Conservation (phyloP, 1,284 basidiomycete genomes). For the Ceratobasidium sp. region DNA sequence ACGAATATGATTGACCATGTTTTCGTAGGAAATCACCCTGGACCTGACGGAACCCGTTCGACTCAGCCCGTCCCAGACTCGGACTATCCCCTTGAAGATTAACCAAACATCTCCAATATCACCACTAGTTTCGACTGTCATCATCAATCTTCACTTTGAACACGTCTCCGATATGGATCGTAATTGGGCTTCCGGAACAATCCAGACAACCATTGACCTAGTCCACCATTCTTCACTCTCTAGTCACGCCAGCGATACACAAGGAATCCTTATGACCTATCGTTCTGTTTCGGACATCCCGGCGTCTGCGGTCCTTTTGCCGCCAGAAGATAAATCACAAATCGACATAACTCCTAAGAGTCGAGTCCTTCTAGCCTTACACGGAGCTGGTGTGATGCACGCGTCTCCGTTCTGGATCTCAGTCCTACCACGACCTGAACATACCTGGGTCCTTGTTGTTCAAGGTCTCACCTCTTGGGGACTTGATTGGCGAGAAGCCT, state of each 20-base stretch:
- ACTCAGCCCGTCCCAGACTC: conserved; percentile 48
- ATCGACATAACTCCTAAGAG: conserved; percentile 46
- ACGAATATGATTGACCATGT: not conserved
- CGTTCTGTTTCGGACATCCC: conserved; percentile 69
- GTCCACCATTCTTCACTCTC: conserved; percentile 57
- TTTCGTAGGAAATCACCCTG: conserved; percentile 31
- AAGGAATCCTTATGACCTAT: conserved; percentile 60
- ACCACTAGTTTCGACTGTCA: not conserved
- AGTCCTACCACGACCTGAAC: conserved; percentile 68
- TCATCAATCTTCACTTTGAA: not conserved
- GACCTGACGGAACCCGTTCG: conserved; percentile 21
- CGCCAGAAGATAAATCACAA: conserved; percentile 60
- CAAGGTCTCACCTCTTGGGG: conserved; percentile 84
- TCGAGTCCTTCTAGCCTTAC: conserved; percentile 80
- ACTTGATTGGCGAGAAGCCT: conserved; percentile 87
- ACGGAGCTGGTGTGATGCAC: conserved; percentile 83
- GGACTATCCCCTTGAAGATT: conserved; percentile 47
- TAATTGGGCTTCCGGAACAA: not conserved
- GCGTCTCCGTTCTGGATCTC: conserved; percentile 68
- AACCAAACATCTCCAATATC: conserved; percentile 37
- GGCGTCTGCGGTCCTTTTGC: conserved; percentile 68
- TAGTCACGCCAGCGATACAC: not conserved
- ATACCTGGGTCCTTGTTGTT: conserved; percentile 79
- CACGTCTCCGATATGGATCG: too few species aligned
- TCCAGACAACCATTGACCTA: conserved; percentile 61